Conservation (phyloP, 2,329 filamentous ascomycete genomes). For the Parastagonospora avenae region DNA sequence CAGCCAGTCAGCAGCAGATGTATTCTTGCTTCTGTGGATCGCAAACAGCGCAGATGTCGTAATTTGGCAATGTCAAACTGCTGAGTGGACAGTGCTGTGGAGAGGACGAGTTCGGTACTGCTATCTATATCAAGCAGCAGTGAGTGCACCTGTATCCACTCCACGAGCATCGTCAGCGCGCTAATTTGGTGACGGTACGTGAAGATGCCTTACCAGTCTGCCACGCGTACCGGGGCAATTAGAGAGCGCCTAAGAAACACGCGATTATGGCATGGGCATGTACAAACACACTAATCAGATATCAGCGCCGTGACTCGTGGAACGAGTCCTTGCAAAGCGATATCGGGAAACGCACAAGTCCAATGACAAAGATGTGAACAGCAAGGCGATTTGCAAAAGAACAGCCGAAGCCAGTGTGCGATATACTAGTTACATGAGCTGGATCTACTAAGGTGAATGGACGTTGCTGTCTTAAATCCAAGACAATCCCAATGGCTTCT, state of each 20-base stretch:
- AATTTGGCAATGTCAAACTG: conserved; percentile 3
- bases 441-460: conserved; percentile 2
- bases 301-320: conserved; percentile 27
- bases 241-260: conserved; percentile 12
- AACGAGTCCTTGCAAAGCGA: conserved; percentile 14
- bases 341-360: conserved; percentile 16
- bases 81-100: conserved; percentile 19
- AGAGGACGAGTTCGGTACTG: conserved; percentile 13
- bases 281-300: conserved; percentile 39
- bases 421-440: conserved; percentile 8
- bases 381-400: conserved; percentile 20
- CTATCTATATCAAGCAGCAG: conserved; percentile 29
- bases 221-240: conserved; percentile 31
- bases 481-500: conserved; percentile 13
- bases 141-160: conserved; percentile 16
- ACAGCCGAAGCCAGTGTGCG: conserved; percentile 24
- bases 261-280: conserved; percentile 28
- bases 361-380: conserved; percentile 9
- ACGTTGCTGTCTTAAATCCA: conserved; percentile 16
- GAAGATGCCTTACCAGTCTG: conserved; percentile 26
- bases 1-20: conserved; percentile 3
- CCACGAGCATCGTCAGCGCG: conserved; percentile 23
- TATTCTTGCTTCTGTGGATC: conserved; percentile 1
- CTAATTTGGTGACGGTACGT: conserved; percentile 16
- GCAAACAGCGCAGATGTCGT: conserved; percentile 7